phyloP scores from a whole-genome alignment of 148 eudicot genomes.

The Rhododendron vialii region DNA sequence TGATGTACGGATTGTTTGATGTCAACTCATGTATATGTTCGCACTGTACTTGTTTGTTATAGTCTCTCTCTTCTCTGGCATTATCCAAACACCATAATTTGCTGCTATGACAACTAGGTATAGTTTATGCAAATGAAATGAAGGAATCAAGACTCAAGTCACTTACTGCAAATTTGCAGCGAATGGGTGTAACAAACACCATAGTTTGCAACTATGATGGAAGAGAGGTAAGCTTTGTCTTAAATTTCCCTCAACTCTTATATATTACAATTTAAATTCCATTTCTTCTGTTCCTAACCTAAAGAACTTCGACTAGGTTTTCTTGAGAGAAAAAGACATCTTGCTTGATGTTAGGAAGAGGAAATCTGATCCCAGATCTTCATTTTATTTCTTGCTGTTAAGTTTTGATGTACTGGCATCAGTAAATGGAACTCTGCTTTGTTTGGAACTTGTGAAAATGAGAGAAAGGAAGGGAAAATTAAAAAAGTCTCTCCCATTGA shows the following conservation, averaged over 20 bases:
- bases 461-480: no score
- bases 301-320: background rate
- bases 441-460: no score
- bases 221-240: conserved; percentile 59
- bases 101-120: conserved; percentile 34
- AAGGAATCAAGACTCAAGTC: conserved; percentile 79
- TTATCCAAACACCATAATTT: background rate
- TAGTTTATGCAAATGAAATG: conserved; percentile 92
- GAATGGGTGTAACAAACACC: conserved; percentile 97
- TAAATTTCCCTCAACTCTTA: background rate
- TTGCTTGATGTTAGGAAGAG: background rate
- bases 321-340: background rate
- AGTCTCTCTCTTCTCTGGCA: background rate
- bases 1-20: background rate
- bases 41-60: background rate
- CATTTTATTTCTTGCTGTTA: background rate
- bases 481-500: no score
- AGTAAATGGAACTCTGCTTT: background rate
- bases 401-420: background rate
- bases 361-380: background rate
- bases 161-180: conserved; percentile 79
- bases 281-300: background rate
- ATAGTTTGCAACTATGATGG: conserved; percentile 85
- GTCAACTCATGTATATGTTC: background rate
- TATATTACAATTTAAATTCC: background rate